Base-by-base conservation (phyloP, 768 basidiomycete species). In the Trametes coccinea region DNA sequence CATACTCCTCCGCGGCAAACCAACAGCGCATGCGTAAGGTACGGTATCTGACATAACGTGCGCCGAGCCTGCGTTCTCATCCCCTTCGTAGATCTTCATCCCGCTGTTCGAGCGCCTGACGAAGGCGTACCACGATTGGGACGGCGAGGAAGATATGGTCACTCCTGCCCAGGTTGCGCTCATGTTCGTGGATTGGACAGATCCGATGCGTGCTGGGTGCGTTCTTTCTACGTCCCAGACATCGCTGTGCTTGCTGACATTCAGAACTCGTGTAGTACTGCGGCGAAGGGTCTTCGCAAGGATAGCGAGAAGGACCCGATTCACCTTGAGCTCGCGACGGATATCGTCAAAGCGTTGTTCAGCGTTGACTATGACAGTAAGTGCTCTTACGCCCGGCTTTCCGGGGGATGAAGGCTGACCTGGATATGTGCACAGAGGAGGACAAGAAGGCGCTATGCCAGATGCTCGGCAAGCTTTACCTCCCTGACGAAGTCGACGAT, bases 101-200 rank as follows among this genome's bases (percentile, higher is more conserved):
- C 74, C 83, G 2, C 81, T 89, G 2, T 90, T 88, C 59, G 82
- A 87, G 45, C 77, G 85, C 46, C 80, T 90, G 10, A 74, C 80
- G 3, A 75, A 79, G 14, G 78, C 84, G 49, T 81, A 85, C 56
- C 83, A 82, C 17, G 86, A 88, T 13, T 72, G 87, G 27, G 91
- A 90, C 3, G 88, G 88, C 1, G 87, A 84, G 48, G 83, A 89
- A 67, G 83, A 86, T 48, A 90, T 91, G 86, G 82, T 93, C 10
- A 75, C 83, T 0, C 84, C 89, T 0, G 75, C 84, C 17, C 90
- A 93, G 68, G 86, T 93, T 60, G 87, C 85, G 0, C 76, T 87
- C n/a, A 82, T 95, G 74, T 80, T 95, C 69, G 80, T 89, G 2
- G 93, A 95, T 65, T 96, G 94, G 93, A 92, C 90, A 3, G 89